These are phyloP conservation scores for Forsythia suspensa DNA, from an alignment of 257 asterid genomes.

Conservation along the genomic window DNA sequence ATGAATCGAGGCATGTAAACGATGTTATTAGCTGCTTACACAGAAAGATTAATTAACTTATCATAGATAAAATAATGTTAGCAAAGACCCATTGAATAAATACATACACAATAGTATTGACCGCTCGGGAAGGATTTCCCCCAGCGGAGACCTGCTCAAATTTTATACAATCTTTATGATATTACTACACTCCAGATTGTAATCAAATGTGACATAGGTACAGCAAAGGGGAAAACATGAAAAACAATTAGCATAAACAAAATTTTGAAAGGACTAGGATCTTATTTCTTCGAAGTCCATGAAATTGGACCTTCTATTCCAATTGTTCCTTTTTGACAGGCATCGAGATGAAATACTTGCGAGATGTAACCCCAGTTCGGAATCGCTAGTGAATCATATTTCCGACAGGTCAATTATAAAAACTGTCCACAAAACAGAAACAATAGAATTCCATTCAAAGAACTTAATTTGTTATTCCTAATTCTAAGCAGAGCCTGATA, in stretches of 20 bases:
- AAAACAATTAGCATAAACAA: background rate
- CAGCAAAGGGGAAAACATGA: background rate
- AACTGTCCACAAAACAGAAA: background rate
- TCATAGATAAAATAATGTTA: background rate
- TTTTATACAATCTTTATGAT: background rate
- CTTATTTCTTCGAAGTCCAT: background rate
- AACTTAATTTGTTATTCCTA: background rate
- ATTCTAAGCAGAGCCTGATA: background rate
- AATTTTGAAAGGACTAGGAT: background rate
- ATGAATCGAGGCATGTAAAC: background rate
- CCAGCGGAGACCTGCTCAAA: too few species aligned
- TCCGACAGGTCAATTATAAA: background rate
- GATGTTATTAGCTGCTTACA: background rate
- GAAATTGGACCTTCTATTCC: background rate
- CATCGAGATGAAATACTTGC: background rate
- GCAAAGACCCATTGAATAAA: background rate
- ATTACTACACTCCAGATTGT: background rate
- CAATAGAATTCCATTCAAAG: background rate
- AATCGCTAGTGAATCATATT: too few species aligned
- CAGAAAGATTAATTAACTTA: too few species aligned
- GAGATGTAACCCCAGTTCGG: background rate
- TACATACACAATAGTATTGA: too few species aligned
- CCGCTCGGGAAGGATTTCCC: too few species aligned
- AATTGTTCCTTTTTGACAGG: background rate
- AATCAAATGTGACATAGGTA: background rate